These are phyloP conservation scores for Neurospora terricola DNA, from an alignment of 495 filamentous ascomycete genomes.

Conservation along the genomic window DNA sequence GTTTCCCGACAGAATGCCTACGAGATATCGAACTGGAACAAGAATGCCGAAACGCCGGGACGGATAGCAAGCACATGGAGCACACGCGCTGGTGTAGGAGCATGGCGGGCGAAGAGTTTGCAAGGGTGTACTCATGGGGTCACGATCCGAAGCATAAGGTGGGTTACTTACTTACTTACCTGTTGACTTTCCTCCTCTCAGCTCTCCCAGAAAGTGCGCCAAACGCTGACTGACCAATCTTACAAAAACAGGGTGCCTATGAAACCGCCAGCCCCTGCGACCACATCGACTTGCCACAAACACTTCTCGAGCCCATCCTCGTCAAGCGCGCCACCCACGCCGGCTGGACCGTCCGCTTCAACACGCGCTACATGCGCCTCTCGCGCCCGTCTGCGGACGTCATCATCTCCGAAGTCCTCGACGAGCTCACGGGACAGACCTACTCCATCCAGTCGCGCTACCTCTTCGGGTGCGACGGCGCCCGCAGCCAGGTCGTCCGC, in stretches of 20 bases:
- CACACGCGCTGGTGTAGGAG: slow-evolving; percentile 45
- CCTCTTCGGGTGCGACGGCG: slow-evolving; percentile 50
- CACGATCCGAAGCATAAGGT: slow-evolving; percentile 37
- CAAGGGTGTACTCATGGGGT: slow-evolving; percentile 43
- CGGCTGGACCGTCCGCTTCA: slow-evolving; percentile 36
- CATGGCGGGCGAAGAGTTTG: slow-evolving; percentile 47
- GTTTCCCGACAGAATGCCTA: slow-evolving; percentile 29
- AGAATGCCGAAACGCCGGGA: slow-evolving; percentile 26
- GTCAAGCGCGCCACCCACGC: slow-evolving; percentile 31
- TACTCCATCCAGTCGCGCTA: slow-evolving; percentile 43
- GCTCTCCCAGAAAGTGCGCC: no score
- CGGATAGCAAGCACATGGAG: slow-evolving; percentile 30
- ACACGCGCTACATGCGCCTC: slow-evolving; percentile 29
- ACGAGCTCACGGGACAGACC: slow-evolving; percentile 28
- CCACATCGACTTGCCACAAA: slow-evolving; percentile 42
- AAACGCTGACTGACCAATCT: slow-evolving; percentile 1
- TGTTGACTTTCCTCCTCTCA: neutral
- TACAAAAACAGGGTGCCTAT: slow-evolving; percentile 42
- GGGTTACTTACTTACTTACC: neutral
- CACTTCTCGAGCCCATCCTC: slow-evolving; percentile 41
- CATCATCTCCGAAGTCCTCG: slow-evolving; percentile 30
- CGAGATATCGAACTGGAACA: slow-evolving; percentile 42
- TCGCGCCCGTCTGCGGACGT: slow-evolving; percentile 16
- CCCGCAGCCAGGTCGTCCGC: slow-evolving; percentile 39
- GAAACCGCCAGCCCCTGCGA: slow-evolving; percentile 38